phyloP scores from a whole-genome alignment of 371 early-diverging fungal species.

The Mucor indicus region DNA sequence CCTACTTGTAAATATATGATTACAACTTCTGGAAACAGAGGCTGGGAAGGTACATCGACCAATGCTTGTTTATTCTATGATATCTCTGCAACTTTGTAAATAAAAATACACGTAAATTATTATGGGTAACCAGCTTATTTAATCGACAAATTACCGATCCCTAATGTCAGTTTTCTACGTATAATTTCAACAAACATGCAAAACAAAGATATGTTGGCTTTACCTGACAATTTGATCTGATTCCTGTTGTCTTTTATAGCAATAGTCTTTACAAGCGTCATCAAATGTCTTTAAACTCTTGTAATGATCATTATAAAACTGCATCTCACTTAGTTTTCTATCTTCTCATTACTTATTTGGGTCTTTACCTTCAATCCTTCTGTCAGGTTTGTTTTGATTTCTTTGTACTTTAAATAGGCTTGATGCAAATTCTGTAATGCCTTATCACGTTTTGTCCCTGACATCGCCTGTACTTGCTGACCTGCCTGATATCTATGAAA shows the following conservation, averaged over 20 bases:
- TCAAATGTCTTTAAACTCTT: constrained; percentile 55
- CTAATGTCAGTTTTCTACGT: no score
- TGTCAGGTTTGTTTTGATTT: constrained; percentile 60
- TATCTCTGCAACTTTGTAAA: constrained; percentile 40
- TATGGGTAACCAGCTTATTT: no score
- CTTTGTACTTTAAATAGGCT: constrained; percentile 64
- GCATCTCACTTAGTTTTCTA: not conserved
- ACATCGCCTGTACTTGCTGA: no score
- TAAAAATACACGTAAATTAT: no score
- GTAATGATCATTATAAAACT: constrained; percentile 73
- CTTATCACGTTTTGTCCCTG: constrained; percentile 59
- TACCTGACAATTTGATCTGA: constrained; percentile 32
- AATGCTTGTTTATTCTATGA: constrained; percentile 85
- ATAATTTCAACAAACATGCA: no score
- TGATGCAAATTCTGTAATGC: constrained; percentile 68
- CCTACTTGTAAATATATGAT: constrained; percentile 76
- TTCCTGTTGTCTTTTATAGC: constrained; percentile 63
- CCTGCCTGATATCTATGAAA: constrained; percentile 62
- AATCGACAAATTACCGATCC: no score
- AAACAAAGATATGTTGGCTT: no score
- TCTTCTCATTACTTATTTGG: no score
- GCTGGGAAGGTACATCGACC: constrained; percentile 88
- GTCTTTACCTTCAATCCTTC: constrained; percentile 71
- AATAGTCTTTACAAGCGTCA: constrained; percentile 66
- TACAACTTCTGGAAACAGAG: constrained; percentile 87